These are phyloP conservation scores for Heterobasidion irregulare DNA, from an alignment of 1,284 basidiomycete species.

Conservation along the genomic window DNA sequence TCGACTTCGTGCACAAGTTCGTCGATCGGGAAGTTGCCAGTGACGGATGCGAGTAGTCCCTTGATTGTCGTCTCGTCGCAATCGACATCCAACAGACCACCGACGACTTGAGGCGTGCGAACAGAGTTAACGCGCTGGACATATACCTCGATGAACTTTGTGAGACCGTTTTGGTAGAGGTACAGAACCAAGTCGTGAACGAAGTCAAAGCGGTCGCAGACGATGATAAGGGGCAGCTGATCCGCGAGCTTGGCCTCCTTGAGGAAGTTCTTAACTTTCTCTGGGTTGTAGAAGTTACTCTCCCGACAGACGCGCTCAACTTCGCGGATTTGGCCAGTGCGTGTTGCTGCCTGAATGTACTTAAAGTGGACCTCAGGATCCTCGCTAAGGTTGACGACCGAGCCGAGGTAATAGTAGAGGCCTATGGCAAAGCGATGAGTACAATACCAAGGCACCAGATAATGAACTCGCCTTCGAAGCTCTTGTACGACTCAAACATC, in stretches of 20 bases:
- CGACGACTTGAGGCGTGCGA: slow-evolving; percentile 97
- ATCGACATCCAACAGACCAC: slow-evolving; percentile 95
- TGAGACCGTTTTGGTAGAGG: slow-evolving; percentile 96
- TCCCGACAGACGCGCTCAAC: slow-evolving; percentile 99
- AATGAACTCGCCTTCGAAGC: slow-evolving; percentile 70
- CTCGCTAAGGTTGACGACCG: slow-evolving; percentile 93
- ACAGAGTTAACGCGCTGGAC: slow-evolving; percentile 98
- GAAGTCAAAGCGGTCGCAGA: slow-evolving; percentile 99
- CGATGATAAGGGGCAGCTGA: slow-evolving; percentile 98
- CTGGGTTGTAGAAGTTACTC: slow-evolving; percentile 96
- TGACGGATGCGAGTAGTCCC: slow-evolving; percentile 86
- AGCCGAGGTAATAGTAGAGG: slow-evolving; percentile 97
- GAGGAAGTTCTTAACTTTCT: slow-evolving; percentile 99
- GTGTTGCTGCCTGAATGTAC: slow-evolving; percentile 98
- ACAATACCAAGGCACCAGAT: neutral
- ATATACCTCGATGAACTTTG: slow-evolving; percentile 98
- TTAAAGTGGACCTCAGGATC: slow-evolving; percentile 99
- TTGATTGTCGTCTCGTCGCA: slow-evolving; percentile 98
- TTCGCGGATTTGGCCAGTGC: slow-evolving; percentile 97
- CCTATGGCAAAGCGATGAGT: slow-evolving; percentile 33
- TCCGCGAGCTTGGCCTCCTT: slow-evolving; percentile 96
- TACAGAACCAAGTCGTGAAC: slow-evolving; percentile 99
- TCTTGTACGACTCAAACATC: slow-evolving; percentile 99
- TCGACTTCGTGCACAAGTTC: slow-evolving; percentile 98
- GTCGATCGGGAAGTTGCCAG: slow-evolving; percentile 96